phyloP scores from a whole-genome alignment of 495 filamentous ascomycete genomes.

The Poronia punctata region DNA sequence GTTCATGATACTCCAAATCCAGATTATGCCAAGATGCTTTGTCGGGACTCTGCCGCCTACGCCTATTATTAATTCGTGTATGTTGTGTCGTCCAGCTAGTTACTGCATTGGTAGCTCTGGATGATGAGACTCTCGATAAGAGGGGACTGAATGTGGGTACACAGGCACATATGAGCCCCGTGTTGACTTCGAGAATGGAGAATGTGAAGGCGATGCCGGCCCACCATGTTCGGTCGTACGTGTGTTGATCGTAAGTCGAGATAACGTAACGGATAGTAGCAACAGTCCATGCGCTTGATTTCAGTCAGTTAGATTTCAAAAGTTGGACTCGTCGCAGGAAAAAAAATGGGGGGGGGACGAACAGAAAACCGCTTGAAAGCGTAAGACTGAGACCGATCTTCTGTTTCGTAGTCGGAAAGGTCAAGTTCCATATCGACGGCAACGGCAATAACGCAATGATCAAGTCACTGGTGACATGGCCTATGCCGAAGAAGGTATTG shows the following conservation, averaged over 20 bases:
- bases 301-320: not conserved
- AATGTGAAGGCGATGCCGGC: slow-evolving; percentile 29
- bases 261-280: slow-evolving; percentile 30
- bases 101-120: slow-evolving; percentile 6
- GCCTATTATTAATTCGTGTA: slow-evolving; percentile 7
- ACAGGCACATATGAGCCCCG: slow-evolving; percentile 35
- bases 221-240: slow-evolving; percentile 27
- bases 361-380: slow-evolving; percentile 23
- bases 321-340: not conserved
- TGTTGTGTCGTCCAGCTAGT: slow-evolving; percentile 15
- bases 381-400: slow-evolving; percentile 26
- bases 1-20: slow-evolving; percentile 2
- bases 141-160: slow-evolving; percentile 28
- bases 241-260: slow-evolving; percentile 24
- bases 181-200: slow-evolving; percentile 38
- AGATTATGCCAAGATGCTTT: slow-evolving; percentile 10
- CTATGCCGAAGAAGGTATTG: slow-evolving; percentile 22
- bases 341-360: slow-evolving; percentile 7
- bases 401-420: slow-evolving; percentile 18
- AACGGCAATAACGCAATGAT: slow-evolving; percentile 27
- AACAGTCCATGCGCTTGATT: slow-evolving; percentile 28
- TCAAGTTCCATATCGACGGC: slow-evolving; percentile 21
- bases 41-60: slow-evolving; percentile 10
- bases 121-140: slow-evolving; percentile 13
- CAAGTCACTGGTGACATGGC: slow-evolving; percentile 22